These are phyloP conservation scores for Hypocrella siamensis DNA, from an alignment of 2,329 filamentous ascomycete species.

Conservation along the genomic window DNA sequence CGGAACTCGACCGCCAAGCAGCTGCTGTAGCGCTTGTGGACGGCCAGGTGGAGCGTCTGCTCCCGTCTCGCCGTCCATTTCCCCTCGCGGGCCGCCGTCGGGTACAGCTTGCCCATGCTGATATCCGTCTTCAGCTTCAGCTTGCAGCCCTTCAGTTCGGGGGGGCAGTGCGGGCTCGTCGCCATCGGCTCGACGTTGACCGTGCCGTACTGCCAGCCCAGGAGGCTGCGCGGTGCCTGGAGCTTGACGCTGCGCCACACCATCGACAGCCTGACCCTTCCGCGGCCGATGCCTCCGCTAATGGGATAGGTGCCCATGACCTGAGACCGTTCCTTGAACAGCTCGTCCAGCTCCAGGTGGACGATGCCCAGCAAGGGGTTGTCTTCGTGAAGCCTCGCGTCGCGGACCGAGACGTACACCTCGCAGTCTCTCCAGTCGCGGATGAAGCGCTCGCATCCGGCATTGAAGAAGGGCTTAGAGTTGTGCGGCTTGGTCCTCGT, in stretches of 20 bases:
- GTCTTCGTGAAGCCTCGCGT: constrained; percentile 52
- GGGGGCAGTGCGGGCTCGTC: constrained; percentile 26
- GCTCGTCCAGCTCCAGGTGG: constrained; percentile 45
- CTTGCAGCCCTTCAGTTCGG: constrained; percentile 30
- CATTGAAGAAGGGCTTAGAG: constrained; percentile 64
- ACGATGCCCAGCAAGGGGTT: constrained; percentile 56
- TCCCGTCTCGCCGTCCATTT: constrained; percentile 38
- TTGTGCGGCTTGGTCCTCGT: constrained; percentile 67
- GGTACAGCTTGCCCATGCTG: constrained; percentile 41
- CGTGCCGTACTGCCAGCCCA: constrained; percentile 61
- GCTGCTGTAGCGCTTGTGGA: constrained; percentile 40
- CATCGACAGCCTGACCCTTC: constrained; percentile 51
- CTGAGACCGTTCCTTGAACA: constrained; percentile 49
- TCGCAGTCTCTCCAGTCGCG: constrained; percentile 52
- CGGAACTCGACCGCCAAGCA: constrained; percentile 41
- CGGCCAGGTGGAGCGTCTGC: constrained; percentile 30
- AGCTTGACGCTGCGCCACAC: constrained; percentile 57
- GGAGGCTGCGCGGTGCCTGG: constrained; percentile 38
- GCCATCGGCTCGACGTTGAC: constrained; percentile 42
- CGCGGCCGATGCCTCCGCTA: constrained; percentile 57
- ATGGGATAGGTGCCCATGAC: constrained; percentile 51
- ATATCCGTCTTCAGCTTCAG: constrained; percentile 45
- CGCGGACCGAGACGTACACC: constrained; percentile 51
- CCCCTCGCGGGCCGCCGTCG: constrained; percentile 21
- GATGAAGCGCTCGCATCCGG: constrained; percentile 57